Evolutionary conservation across 805 yeast genomes (phyloP), one percentile per base, ranked within the genome.

Genomic region (Candida golubevii): DNA sequence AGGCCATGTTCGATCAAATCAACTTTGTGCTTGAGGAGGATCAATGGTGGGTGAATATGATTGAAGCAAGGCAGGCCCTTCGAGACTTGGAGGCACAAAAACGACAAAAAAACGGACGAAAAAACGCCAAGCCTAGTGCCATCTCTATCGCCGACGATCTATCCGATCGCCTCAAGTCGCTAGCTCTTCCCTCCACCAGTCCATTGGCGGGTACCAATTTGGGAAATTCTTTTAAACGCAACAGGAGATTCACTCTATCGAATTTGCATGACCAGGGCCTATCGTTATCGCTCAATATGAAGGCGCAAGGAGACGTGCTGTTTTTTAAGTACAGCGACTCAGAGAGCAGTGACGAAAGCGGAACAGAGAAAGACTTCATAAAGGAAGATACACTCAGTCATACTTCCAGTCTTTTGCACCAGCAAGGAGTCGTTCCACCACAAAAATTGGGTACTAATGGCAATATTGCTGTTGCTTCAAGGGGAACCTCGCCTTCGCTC

Each of bases 41-140:
- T 45, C 83, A 79, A 41, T 91, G 98, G 97, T 93, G 97, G 97
- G 66, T 66, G 36, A 83, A 83, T 44, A 66, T 88, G 42, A 67
- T 72, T 32, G 78, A 74, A 36, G 82, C 85, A 0, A 74, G 97
- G 45, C 58, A 63, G 49, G 53, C 69, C 6, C 30, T 67, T 48
- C 53, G 54, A 53, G 63, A 69, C 50, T 60, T 54, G 33, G 75
- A 61, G 53, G 65, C 44, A 46, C 68, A 49, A 44, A 62, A 64
- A 23, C 54, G 60, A 6, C 41, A 42, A 32, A 44, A 42, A 34
- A 11, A 26, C 12, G 44, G 37, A 13, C 29, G 32, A 14, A 15
- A 15, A 10, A 18, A 32, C 4, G 15, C 15, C 3, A 50, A 43
- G 28, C 23, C 47, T 6, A 40, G 38, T 13, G 45, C 53, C 1